phyloP scores from a whole-genome alignment of 495 filamentous ascomycete species.

The Penicillium nucicola region DNA sequence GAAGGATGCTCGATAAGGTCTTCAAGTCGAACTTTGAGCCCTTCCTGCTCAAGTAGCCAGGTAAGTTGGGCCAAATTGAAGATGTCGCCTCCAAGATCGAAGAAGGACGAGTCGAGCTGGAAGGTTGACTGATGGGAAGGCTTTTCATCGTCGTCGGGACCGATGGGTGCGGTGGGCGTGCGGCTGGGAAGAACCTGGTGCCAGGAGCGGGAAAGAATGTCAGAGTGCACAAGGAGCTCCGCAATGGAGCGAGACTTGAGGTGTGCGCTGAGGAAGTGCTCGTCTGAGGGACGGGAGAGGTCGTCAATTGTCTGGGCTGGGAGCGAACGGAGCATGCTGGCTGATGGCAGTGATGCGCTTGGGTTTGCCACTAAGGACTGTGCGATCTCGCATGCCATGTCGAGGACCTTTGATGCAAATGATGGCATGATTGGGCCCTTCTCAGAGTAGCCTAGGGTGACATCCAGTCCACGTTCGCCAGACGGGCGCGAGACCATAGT shows the following conservation, averaged over 20 bases:
- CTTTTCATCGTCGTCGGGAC: conserved; percentile 8
- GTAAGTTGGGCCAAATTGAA: conserved; percentile 49
- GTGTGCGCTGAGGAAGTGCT: conserved; percentile 32
- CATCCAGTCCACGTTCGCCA: conserved; percentile 36
- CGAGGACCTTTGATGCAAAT: conserved; percentile 43
- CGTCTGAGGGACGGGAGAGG: conserved; percentile 22
- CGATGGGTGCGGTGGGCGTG: not conserved
- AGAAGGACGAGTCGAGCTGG: conserved; percentile 50
- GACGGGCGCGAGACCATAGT: conserved; percentile 46
- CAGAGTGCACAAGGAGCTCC: conserved; percentile 46
- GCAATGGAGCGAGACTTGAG: conserved; percentile 42
- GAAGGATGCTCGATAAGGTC: conserved; percentile 49
- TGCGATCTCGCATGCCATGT: conserved; percentile 48
- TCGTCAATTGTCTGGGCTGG: conserved; percentile 30
- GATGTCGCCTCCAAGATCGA: conserved; percentile 51
- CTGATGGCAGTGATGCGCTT: conserved; percentile 39
- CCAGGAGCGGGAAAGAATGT: conserved; percentile 48
- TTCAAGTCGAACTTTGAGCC: conserved; percentile 47
- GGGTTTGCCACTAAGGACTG: conserved; percentile 45
- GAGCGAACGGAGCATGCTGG: conserved; percentile 34
- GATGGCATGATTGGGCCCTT: conserved; percentile 39
- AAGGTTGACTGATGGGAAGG: conserved; percentile 18
- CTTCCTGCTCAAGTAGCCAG: conserved; percentile 47
- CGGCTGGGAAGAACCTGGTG: conserved; percentile 44
- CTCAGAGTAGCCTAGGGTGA: conserved; percentile 44